phyloP scores from a whole-genome alignment of 2,329 filamentous ascomycete genomes.

The Pestalotiopsis sp. region DNA sequence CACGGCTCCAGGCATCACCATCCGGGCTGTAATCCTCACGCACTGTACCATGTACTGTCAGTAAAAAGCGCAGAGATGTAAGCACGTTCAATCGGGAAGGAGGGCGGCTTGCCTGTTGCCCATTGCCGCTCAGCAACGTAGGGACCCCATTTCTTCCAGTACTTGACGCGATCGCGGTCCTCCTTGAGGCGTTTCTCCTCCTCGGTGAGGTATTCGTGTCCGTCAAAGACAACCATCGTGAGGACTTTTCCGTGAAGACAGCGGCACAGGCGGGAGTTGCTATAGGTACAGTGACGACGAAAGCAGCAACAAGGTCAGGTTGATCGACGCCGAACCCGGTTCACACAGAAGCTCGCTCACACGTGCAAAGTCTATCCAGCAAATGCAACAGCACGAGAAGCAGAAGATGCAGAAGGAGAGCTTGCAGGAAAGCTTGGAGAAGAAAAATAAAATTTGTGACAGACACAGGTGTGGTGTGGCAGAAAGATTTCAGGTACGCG shows the following conservation, averaged over 20 bases:
- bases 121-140: slow-evolving; percentile 94
- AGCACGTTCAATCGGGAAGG: slow-evolving; percentile 11
- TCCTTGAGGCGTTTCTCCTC: slow-evolving; percentile 90
- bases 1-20: slow-evolving; percentile 95
- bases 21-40: slow-evolving; percentile 88
- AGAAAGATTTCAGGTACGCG: slow-evolving; percentile 11
- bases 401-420: neutral
- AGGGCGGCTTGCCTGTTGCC: slow-evolving; percentile 71
- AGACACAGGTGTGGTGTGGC: slow-evolving; percentile 2
- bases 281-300: neutral
- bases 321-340: neutral
- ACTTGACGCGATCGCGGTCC: slow-evolving; percentile 79
- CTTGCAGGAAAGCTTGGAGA: slow-evolving; percentile 3
- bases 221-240: slow-evolving; percentile 85
- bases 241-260: neutral
- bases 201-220: slow-evolving; percentile 81
- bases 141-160: slow-evolving; percentile 98
- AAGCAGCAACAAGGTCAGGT: neutral
- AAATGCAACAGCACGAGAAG: neutral
- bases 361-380: neutral
- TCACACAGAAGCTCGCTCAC: neutral
- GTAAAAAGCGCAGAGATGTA: neutral
- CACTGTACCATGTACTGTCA: slow-evolving; percentile 48
- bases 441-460: neutral
- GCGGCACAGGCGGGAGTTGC: neutral